Conservation (phyloP, 1,284 basidiomycete genomes). For the Fereydounia khargensis region DNA sequence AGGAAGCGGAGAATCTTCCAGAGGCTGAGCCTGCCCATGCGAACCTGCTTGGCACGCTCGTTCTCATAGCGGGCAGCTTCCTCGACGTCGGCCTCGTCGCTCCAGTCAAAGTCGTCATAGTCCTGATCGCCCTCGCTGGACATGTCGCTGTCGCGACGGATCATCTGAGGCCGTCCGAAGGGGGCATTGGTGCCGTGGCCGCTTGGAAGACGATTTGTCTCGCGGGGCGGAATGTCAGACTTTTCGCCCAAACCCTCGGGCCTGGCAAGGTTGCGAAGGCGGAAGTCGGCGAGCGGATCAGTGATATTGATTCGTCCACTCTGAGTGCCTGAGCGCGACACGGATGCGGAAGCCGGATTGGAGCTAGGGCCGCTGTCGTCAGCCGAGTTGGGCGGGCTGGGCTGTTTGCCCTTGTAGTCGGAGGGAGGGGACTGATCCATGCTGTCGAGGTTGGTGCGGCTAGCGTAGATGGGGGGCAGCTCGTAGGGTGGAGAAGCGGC, state of each 20-base stretch:
- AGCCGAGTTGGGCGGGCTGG: conserved; percentile 3
- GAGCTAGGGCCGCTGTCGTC: conserved; percentile 3
- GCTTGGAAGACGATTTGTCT: conserved; percentile 21
- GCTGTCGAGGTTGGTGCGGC: conserved; percentile 15
- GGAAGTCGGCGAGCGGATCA: conserved; percentile 46
- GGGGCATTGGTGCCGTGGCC: conserved; percentile 11
- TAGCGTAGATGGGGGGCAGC: conserved; percentile 28
- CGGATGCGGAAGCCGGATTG: conserved; percentile 3
- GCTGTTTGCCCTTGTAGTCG: conserved; percentile 4
- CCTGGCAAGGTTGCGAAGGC: conserved; percentile 32
- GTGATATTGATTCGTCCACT: conserved; percentile 41
- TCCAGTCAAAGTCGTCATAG: conserved; percentile 52
- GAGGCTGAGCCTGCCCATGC: conserved; percentile 32
- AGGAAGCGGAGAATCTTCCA: conserved; percentile 44
- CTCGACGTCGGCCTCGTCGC: conserved; percentile 47
- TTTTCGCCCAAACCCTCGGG: conserved; percentile 37
- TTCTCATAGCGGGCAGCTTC: conserved; percentile 34
- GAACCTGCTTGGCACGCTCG: conserved; percentile 34
- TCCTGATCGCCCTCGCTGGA: conserved; percentile 36
- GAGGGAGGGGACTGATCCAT: background rate
- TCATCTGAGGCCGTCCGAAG: conserved; percentile 15
- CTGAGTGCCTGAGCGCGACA: conserved; percentile 16
- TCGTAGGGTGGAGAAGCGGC: conserved; percentile 38
- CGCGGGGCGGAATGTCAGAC: conserved; percentile 40
- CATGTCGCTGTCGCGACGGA: conserved; percentile 30